A percentile compares a stretch with the other conserved stretches of the same genome.
Evolutionary conservation across 176 grass and related monocot species (phyloP).

Genomic region (Triticum timopheevii): DNA sequence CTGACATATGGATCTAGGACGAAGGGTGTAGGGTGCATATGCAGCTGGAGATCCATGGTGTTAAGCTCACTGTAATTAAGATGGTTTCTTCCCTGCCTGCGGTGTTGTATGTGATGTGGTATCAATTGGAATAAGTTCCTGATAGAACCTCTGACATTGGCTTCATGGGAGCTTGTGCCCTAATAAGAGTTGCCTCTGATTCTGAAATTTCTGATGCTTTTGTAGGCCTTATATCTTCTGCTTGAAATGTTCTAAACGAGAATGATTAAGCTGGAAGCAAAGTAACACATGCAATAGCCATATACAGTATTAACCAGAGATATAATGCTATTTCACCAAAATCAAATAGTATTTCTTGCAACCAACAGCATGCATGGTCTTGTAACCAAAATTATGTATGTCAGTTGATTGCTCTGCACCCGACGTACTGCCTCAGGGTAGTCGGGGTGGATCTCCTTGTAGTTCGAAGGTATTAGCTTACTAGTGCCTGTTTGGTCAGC

Average conservation of each 20-base stretch:
- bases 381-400: too few species aligned
- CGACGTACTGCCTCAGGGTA: too few species aligned
- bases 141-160: neutral
- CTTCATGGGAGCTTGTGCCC: slow-evolving; percentile 1
- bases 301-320: neutral
- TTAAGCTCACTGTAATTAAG: slow-evolving; percentile 30
- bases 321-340: neutral
- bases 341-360: neutral
- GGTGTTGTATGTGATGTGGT: neutral
- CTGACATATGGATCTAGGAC: slow-evolving; percentile 94
- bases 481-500: too few species aligned
- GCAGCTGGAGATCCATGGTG: neutral
- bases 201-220: slow-evolving; percentile 8
- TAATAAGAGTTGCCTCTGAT: slow-evolving; percentile 38
- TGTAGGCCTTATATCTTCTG: neutral
- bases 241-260: neutral
- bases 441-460: too few species aligned
- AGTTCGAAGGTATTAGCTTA: too few species aligned
- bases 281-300: neutral
- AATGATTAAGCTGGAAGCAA: neutral
- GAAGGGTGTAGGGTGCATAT: neutral
- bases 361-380: too few species aligned
- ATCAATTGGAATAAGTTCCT: slow-evolving; percentile 14
- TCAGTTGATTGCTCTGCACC: too few species aligned
- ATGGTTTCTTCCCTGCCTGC: neutral